Base-by-base conservation (phyloP, 192 early-diverging fungal species). In the Powellomyces hirtus region DNA sequence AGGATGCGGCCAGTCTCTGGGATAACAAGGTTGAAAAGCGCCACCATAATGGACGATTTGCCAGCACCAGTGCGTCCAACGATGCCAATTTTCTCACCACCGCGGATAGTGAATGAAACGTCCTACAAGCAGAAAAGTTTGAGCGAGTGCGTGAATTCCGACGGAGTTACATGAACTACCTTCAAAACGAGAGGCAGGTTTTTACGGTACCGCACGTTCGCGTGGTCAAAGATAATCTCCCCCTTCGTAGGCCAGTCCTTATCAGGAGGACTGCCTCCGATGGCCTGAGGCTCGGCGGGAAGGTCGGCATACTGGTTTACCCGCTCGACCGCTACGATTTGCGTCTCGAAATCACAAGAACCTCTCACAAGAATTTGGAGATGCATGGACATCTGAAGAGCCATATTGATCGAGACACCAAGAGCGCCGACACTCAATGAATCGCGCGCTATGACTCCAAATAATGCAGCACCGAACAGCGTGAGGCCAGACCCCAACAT, bases 41-140 rank as follows among this genome's bases (percentile, higher is more conserved):
- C 62, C 13, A 66, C 42, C 56, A 83, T 73, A 11, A 83, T 62
- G 29, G 71, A 57, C 10, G 63, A 71, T 42, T 85, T 85, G 31
- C 83, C 81, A n/a, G 71, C 53, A 26, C 84, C 84, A 5, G 84
- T 86, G 37, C 83, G 57, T 3, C 81, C 81, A 14, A 84, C 80
- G 49, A 86, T 73, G 36, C 85, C 85, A 53, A 86, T 68, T 58
- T 80, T 84, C 56, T 84, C 77, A 22, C 86, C 84, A 31, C 89
- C 83, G 0, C 67, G 68, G 31, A 93, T 86, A 3, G 71, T 42
- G 50, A 97, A 86, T 6, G 87, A 84, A 4, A 98, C 59, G 56
- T 84, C 73, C n/a, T n/a, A n/a, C n/a, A n/a, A n/a, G n/a, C n/a
- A n/a, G n/a, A n/a, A n/a, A n/a, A n/a, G n/a, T n/a, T n/a, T n/a